A percentile compares a stretch with the other conserved stretches of the same genome.
Conservation (phyloP, 768 basidiomycete genomes). For the Harrya chromipes region DNA sequence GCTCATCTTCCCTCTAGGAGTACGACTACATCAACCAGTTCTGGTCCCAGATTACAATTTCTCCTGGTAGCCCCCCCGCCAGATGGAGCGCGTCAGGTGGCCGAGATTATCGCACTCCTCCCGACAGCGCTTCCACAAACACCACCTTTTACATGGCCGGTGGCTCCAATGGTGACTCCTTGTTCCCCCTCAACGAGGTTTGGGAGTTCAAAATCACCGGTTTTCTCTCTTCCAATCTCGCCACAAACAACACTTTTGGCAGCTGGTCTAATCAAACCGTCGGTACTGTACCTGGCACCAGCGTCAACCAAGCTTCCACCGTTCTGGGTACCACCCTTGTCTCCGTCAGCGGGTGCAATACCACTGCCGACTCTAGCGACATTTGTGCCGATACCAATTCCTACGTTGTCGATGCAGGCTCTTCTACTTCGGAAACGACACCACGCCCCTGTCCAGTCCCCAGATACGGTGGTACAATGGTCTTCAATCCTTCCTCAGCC, state of each 20-base stretch:
- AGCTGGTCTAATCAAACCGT: constrained; percentile 57
- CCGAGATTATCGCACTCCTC: constrained; percentile 51
- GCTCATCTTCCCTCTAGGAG: constrained; percentile 46
- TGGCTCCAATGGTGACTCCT: constrained; percentile 51
- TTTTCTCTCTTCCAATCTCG: constrained; percentile 66
- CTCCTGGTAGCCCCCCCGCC: constrained; percentile 53
- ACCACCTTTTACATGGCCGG: constrained; percentile 75
- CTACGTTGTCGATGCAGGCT: constrained; percentile 43
- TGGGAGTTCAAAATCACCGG: constrained; percentile 73
- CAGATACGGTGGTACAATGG: constrained; percentile 55
- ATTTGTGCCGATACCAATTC: constrained; percentile 60
- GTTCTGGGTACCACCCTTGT: constrained; percentile 53
- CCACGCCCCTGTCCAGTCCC: constrained; percentile 62
- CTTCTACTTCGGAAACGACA: constrained; percentile 32
- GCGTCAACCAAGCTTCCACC: constrained; percentile 53
- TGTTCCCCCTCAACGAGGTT: constrained; percentile 56
- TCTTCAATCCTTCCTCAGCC: constrained; percentile 45
- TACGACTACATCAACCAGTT: constrained; percentile 75
- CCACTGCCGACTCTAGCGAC: constrained; percentile 34
- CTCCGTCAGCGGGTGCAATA: constrained; percentile 60
- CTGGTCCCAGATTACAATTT: constrained; percentile 61
- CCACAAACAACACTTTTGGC: constrained; percentile 41
- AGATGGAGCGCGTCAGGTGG: constrained; percentile 76
- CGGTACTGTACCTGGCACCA: constrained; percentile 29
- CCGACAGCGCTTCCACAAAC: constrained; percentile 40